Percentiles rank a stretch among this genome's conserved stretches.
These are phyloP conservation scores for Vaccinium corymbosum DNA, from an alignment of 148 eudicot species.

Conservation along the genomic window DNA sequence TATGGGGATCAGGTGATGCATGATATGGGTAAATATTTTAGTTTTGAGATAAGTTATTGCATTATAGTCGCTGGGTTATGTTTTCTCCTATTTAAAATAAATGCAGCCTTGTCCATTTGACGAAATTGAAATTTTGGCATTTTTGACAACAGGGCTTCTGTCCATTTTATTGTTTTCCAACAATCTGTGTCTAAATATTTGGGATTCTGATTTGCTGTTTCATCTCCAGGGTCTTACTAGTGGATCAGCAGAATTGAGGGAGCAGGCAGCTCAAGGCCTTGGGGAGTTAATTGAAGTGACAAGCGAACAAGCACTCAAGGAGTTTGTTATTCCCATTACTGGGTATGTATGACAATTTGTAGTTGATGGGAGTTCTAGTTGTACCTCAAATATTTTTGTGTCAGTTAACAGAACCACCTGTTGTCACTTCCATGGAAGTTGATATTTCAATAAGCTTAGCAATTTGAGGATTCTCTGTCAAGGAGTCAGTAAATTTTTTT, in stretches of 20 bases:
- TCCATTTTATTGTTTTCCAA: not conserved
- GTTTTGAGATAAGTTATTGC: not conserved
- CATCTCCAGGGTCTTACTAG: conserved; percentile 71
- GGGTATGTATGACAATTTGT: conserved; percentile 45
- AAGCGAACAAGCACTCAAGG: conserved; percentile 76
- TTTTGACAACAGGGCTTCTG: not conserved
- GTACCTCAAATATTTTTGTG: not conserved
- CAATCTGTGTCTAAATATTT: not conserved
- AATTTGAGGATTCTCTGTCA: not conserved
- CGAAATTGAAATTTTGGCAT: not conserved
- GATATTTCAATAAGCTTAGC: not conserved
- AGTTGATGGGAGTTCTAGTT: not conserved
- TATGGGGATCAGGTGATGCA: not conserved
- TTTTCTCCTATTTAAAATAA: not conserved
- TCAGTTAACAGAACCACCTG: not conserved
- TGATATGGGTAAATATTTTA: not conserved
- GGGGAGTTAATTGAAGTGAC: conserved; percentile 98
- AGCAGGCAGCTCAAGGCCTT: conserved; percentile 96
- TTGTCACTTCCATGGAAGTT: not conserved
- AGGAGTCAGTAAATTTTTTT: not conserved
- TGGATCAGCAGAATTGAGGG: conserved; percentile 96
- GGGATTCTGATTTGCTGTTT: not conserved
- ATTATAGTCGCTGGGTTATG: not conserved
- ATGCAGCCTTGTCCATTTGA: not conserved
- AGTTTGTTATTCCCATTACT: conserved; percentile 87